Evolutionary conservation across 208 protist genomes (phyloP).

Genomic region (Leishmania braziliensis): DNA sequence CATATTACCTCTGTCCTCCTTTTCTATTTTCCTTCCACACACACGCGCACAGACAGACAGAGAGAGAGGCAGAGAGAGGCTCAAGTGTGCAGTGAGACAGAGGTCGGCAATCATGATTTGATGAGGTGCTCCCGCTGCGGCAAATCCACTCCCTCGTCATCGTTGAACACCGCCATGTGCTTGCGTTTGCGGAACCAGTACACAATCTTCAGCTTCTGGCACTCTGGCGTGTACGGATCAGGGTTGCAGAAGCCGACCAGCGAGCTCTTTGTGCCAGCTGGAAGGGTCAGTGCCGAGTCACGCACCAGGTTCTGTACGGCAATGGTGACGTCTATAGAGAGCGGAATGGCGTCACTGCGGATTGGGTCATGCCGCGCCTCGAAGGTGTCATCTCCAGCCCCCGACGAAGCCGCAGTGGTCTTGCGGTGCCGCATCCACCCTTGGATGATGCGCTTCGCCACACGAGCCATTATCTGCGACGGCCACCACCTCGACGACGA

Average conservation of each 20-base stretch:
- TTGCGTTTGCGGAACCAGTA: constrained; percentile 86
- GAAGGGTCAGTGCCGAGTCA: constrained; percentile 76
- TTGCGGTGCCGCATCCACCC: constrained; percentile 13
- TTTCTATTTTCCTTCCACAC: neutral
- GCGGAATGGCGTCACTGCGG: constrained; percentile 41
- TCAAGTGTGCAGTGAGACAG: neutral
- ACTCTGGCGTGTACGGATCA: constrained; percentile 83
- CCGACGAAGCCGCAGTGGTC: neutral
- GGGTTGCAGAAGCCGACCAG: constrained; percentile 88
- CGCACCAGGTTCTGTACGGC: constrained; percentile 86
- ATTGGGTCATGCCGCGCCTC: constrained; percentile 31
- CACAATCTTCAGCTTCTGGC: constrained; percentile 81
- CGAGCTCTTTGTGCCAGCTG: constrained; percentile 64
- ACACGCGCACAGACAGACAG: neutral
- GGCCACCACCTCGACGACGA: constrained; percentile 26
- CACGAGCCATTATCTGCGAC: constrained; percentile 21
- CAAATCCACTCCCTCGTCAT: constrained; percentile 72
- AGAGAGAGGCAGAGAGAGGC: neutral
- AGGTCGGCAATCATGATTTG: neutral
- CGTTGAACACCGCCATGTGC: constrained; percentile 68
- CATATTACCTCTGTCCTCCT: no score
- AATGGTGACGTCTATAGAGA: constrained; percentile 84
- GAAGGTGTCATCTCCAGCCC: neutral
- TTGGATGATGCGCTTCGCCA: constrained; percentile 20
- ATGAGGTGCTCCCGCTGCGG: constrained; percentile 74